Base-by-base conservation (phyloP, 306 rosid species). In the Acacia crassicarpa region DNA sequence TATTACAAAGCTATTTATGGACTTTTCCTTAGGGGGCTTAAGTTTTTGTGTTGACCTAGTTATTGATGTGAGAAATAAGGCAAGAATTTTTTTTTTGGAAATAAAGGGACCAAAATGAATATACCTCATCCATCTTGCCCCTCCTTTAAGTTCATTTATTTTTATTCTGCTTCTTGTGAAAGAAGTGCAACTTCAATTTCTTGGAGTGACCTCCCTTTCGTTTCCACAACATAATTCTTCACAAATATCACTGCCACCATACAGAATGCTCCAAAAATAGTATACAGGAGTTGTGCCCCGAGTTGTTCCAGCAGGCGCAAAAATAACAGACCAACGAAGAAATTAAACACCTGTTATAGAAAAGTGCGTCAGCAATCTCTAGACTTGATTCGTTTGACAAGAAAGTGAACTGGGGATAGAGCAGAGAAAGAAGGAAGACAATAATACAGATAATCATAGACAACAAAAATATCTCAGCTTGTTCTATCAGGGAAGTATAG, bases 131-230 rank as follows among this genome's bases (percentile, higher is more conserved):
- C 23, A 41, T 48, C 69, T 35, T 45, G 38, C 41, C 54, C 23
- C 54, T 33, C 4, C 2, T 35, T 58, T 22, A 72, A 27, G 25
- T 61, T 17, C 67, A 27, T 23, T 12, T 62, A 14, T 10, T 4
- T 11, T 23, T 59, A 59, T 22, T 30, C 72, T 43, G 79, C 75
- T 76, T 84, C 70, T 83, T 83, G 66, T 45, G 89, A 86, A 76
- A 84, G 67, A 76, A 88, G 84, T 56, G 92, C 92, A 63, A 86
- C 53, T 84, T 90, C 89, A 65, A 90, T 90, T 87, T 90, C 94
- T 85, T 90, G 94, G 66, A 86, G 92, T 49, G 94, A 86, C 82
- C 87, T 88, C 44, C 94, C 94, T 81, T 90, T 90, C 1, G 90
- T 90, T 82, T 90, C 94, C 70, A 90, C 68, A 40, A 90, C 87